These are phyloP conservation scores for Jacaranda copaia DNA, from an alignment of 257 asterid genomes.

Conservation along the genomic window DNA sequence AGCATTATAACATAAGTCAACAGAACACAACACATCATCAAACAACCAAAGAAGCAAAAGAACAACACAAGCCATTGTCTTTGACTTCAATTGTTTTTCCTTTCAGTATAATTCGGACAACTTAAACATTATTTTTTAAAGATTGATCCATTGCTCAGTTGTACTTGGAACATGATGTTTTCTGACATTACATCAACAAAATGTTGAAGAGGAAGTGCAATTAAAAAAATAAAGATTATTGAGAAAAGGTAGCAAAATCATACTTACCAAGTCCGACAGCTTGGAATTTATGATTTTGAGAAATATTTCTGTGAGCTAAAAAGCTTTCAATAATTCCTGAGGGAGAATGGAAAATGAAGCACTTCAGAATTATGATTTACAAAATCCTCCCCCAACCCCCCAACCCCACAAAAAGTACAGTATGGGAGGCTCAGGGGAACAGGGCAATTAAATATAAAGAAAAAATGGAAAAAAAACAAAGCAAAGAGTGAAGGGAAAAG, in stretches of 20 bases:
- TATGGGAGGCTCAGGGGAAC: neutral
- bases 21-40: neutral
- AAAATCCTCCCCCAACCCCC: neutral
- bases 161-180: too few species aligned
- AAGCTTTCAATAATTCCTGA: conserved; percentile 92
- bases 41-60: neutral
- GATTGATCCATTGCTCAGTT: too few species aligned
- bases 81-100: too few species aligned
- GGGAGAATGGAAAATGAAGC: conserved; percentile 7
- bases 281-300: conserved; percentile 98
- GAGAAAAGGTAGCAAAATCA: neutral
- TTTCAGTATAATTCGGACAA: too few species aligned
- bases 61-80: too few species aligned
- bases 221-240: conserved; percentile 7
- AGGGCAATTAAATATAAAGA: neutral
- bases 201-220: neutral
- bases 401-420: too few species aligned
- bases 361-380: conserved; percentile 4
- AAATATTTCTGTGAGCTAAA: conserved; percentile 94
- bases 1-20: neutral
- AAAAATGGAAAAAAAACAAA: too few species aligned
- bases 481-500: neutral
- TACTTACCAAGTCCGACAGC: conserved; percentile 98
- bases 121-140: too few species aligned
- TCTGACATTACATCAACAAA: too few species aligned